Conservation (phyloP, 2,329 filamentous ascomycete genomes). For the Aspergillus alliaceus region DNA sequence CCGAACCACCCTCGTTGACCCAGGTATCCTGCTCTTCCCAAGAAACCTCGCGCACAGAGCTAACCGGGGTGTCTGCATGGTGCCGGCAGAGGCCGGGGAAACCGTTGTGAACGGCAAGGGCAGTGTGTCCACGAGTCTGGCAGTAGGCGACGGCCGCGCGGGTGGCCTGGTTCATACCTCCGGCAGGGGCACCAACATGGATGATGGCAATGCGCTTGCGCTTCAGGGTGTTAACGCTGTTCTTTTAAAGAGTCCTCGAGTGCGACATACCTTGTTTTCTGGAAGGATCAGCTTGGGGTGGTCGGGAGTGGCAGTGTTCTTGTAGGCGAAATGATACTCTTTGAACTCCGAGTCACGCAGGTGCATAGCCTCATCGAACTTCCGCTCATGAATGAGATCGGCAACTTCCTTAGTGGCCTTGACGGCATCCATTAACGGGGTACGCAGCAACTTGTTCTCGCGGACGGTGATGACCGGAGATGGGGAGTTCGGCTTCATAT, state of each 20-base stretch:
- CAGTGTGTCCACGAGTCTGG: conserved; percentile 83
- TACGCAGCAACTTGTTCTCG: conserved; percentile 94
- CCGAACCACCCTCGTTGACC: conserved; percentile 93
- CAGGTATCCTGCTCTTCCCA: conserved; percentile 96
- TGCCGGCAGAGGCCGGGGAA: conserved; percentile 92
- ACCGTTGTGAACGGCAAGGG: conserved; percentile 90
- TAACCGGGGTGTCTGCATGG: conserved; percentile 75
- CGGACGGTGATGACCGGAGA: conserved; percentile 94
- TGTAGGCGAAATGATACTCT: not conserved
- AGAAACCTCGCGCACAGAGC: conserved; percentile 77
- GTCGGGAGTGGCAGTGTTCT: not conserved
- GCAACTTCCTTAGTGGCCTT: conserved; percentile 80
- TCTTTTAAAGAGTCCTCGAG: too few species aligned
- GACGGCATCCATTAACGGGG: conserved; percentile 87
- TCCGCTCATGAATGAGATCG: conserved; percentile 76
- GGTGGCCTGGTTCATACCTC: conserved; percentile 96
- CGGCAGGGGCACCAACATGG: conserved; percentile 91
- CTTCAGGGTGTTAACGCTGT: conserved; percentile 41
- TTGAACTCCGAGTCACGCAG: conserved; percentile 67
- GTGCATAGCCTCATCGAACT: conserved; percentile 83
- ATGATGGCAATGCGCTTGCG: conserved; percentile 91
- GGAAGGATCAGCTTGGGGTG: not conserved
- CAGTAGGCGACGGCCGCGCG: conserved; percentile 92
- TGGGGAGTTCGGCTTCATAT: conserved; percentile 81
- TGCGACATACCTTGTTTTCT: not conserved